Evolutionary conservation across 2,329 filamentous ascomycete species (phyloP), one percentile per base, ranked within the genome.

Genomic region (Diaporthe citrichinensis): DNA sequence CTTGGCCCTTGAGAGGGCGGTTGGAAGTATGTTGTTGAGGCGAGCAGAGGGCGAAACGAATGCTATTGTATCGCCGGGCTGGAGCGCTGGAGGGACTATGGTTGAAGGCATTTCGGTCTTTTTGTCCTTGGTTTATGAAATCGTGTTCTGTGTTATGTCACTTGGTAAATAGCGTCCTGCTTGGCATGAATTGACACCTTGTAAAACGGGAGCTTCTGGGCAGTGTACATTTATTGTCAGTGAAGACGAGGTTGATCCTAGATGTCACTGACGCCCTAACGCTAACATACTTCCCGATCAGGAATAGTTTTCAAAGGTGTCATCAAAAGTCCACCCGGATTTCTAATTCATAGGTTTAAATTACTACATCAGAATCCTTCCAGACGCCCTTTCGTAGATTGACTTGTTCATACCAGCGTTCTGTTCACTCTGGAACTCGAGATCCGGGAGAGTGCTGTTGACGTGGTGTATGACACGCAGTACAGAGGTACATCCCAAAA

Each of bases 1-100:
- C 1, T 78, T 79, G 1, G 82, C 84, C 7, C 84, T 81, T 4
- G 78, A 31, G 53, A 86, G 77, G 15, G 81, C 79, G 2, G 58
- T 75, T 0, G 84, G 81, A 7, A 82, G 57, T 20, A 72, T 6
- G 41, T 81, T 68, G 74, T 86, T 85, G 12, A 86, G 77, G 7
- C 85, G 84, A 6, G 78, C 78, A 0, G 85, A 87, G 15, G 85
- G 85, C 1, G 85, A 86, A 62, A 87, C 78, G 74, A 85, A 83
- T 2, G 82, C 85, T 14, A 87, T 84, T 10, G 84, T 86, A 1
- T 76, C 83, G 34, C 84, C 84, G 0, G 82, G 81, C 73, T 81
- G 55, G 0, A 87, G 78, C 4, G 79, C 57, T 44, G 76, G 76
- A 6, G 62, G 25, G 41, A 55, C 4, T 36, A 67, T 36, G 17